phyloP scores from a whole-genome alignment of 2,329 filamentous ascomycete species.

The Curvularia eragrostidis region DNA sequence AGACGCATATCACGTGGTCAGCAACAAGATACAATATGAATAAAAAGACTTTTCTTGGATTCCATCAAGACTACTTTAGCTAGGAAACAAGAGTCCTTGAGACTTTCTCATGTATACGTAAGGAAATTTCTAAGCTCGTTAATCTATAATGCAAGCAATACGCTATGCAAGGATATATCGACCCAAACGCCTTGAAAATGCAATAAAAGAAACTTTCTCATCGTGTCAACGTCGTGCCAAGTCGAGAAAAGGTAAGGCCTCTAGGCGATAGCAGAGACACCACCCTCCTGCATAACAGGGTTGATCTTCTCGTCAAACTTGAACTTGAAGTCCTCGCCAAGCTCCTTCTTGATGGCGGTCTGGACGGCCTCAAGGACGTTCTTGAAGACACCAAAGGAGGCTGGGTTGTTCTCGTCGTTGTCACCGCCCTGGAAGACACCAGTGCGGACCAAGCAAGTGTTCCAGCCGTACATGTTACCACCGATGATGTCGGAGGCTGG shows the following conservation, averaged over 20 bases:
- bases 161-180: constrained; percentile 19
- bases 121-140: constrained; percentile 5
- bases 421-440: constrained; percentile 79
- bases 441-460: constrained; percentile 78
- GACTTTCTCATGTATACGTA: neutral
- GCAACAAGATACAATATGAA: neutral
- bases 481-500: constrained; percentile 76
- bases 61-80: constrained; percentile 4
- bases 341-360: constrained; percentile 70
- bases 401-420: constrained; percentile 78
- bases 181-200: constrained; percentile 15
- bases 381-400: constrained; percentile 76
- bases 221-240: neutral
- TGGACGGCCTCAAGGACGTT: constrained; percentile 76
- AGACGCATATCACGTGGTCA: neutral
- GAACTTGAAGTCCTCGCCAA: constrained; percentile 77
- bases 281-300: constrained; percentile 65
- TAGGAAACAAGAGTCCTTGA: constrained; percentile 8
- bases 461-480: constrained; percentile 83
- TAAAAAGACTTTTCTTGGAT: constrained; percentile 48
- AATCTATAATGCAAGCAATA: constrained; percentile 12
- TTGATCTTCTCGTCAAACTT: constrained; percentile 75
- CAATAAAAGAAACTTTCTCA: constrained; percentile 4
- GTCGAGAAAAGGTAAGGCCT: neutral
- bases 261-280: constrained; percentile 64